phyloP scores from a whole-genome alignment of 2,329 filamentous ascomycete genomes.

The Pestalotiopsis sp. region DNA sequence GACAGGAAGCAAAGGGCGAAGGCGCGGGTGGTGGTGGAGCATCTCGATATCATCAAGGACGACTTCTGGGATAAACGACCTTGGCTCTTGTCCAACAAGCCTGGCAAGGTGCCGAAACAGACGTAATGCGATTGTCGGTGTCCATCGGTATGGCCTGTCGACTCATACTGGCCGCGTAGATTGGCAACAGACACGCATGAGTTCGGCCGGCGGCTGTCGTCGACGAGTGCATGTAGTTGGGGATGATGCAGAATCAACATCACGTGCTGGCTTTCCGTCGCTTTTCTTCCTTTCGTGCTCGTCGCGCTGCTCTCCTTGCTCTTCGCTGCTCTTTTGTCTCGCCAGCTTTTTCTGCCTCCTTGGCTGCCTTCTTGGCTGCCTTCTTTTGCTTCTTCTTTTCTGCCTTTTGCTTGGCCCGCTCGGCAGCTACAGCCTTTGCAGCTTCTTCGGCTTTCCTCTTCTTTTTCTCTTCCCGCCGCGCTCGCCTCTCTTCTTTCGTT shows the following conservation, averaged over 20 bases:
- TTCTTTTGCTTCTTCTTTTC: constrained; percentile 26
- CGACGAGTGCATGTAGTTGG: neutral
- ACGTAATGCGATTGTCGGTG: constrained; percentile 32
- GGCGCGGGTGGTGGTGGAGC: constrained; percentile 78
- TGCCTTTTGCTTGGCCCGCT: constrained; percentile 22
- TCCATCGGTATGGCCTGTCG: neutral
- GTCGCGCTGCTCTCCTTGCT: constrained; percentile 46
- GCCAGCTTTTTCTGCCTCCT: constrained; percentile 39
- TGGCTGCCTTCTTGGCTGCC: constrained; percentile 42
- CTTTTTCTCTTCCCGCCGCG: constrained; percentile 27
- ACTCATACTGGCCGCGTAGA: neutral
- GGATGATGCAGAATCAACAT: neutral
- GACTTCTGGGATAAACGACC: constrained; percentile 89
- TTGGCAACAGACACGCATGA: neutral
- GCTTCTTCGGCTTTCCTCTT: constrained; percentile 26
- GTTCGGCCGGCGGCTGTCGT: neutral
- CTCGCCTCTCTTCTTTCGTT: constrained; percentile 37
- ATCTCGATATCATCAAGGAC: constrained; percentile 93
- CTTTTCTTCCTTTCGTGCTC: constrained; percentile 38
- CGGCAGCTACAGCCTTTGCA: constrained; percentile 35
- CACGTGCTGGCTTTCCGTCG: constrained; percentile 17
- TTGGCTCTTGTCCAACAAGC: constrained; percentile 79
- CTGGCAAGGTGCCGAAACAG: constrained; percentile 70
- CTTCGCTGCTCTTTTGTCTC: constrained; percentile 51
- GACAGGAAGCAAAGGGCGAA: constrained; percentile 81